Base-by-base conservation (phyloP, 176 grass and related monocot genomes). In the Miscanthus lutarioriparius region DNA sequence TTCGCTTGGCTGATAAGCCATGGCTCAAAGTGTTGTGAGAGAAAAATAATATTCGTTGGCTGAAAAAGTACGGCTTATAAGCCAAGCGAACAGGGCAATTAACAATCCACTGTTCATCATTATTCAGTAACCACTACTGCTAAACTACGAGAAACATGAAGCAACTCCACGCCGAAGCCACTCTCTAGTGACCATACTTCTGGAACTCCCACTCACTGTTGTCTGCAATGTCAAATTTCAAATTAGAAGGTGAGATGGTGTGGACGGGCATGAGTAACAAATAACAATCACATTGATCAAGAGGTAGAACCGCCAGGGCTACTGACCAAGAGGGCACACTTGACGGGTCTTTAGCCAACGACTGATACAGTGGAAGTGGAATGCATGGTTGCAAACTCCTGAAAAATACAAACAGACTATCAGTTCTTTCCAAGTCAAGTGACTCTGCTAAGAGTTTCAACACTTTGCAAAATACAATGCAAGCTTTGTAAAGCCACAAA, bases 171-270 rank as follows among this genome's bases (percentile, higher is more conserved):
- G 3, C 59, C 43, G 1, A 45, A 82, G 63, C 51, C 74, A 59
- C 9, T 12, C 19, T 72, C 70, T 94, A 99, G 66, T 96, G 91
- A 80, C 93, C 96, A 76, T 99, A 99, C 89, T 96, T 99, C 91
- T 99, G 96, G 86, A 99, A 99, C 71, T 96, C 96, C 96, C 96
- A 99, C 80, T 99, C 96, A 26, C 96, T 99, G 80, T 96, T 99
- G 80, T 99, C 96, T 99, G 93, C 59, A 87, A 38, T 72, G 61
- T 70, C 30, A 83, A 49, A 74, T 40, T 10, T 20, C 13, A 83
- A 51, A 54, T 43, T 28, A 10, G 8, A 83, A 45, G 15, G 26
- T 73, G 33, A 86, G 38, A 10, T 38, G 66, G 76, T 47, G 27
- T 40, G n/a, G 40, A 63, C 8, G 35, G 2, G 78, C 61, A 77